Conservation (phyloP, 2,329 filamentous ascomycete species). For the Chalara sp. region DNA sequence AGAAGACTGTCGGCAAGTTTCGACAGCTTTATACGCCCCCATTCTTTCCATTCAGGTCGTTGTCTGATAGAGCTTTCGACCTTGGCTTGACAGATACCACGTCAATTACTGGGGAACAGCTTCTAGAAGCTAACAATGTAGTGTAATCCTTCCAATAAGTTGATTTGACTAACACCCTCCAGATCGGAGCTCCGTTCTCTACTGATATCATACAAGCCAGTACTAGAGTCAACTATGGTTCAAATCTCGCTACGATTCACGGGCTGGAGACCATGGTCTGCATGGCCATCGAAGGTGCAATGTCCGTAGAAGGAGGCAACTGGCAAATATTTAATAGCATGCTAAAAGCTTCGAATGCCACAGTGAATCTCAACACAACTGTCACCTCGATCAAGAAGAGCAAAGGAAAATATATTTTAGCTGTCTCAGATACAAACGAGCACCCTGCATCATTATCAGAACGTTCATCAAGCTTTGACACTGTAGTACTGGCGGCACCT, state of each 20-base stretch:
- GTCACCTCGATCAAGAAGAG: slow-evolving; percentile 54
- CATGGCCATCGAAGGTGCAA: slow-evolving; percentile 80
- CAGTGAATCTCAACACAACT: slow-evolving; percentile 57
- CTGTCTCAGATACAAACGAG: slow-evolving; percentile 15
- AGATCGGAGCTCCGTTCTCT: slow-evolving; percentile 61
- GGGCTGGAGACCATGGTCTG: slow-evolving; percentile 84
- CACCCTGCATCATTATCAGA: slow-evolving; percentile 1
- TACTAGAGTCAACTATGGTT: slow-evolving; percentile 91
- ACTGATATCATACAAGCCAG: slow-evolving; percentile 83
- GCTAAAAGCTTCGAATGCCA: slow-evolving; percentile 57
- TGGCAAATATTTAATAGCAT: slow-evolving; percentile 91
- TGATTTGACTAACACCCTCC: not conserved
- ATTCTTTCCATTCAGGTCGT: slow-evolving; percentile 74
- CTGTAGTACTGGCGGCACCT: slow-evolving; percentile 76
- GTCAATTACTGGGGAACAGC: slow-evolving; percentile 65
- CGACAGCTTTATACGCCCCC: slow-evolving; percentile 74
- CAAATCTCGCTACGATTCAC: slow-evolving; percentile 80
- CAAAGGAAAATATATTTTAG: slow-evolving; percentile 40
- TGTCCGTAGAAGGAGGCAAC: slow-evolving; percentile 76
- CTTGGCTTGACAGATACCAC: slow-evolving; percentile 62
- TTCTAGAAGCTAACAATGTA: slow-evolving; percentile 58
- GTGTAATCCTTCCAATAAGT: not conserved
- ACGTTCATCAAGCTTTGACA: slow-evolving; percentile 52
- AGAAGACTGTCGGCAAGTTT: slow-evolving; percentile 64
- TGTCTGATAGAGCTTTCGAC: slow-evolving; percentile 61